Conservation (phyloP, 345 rosid species). For the Ailanthus altissimus region DNA sequence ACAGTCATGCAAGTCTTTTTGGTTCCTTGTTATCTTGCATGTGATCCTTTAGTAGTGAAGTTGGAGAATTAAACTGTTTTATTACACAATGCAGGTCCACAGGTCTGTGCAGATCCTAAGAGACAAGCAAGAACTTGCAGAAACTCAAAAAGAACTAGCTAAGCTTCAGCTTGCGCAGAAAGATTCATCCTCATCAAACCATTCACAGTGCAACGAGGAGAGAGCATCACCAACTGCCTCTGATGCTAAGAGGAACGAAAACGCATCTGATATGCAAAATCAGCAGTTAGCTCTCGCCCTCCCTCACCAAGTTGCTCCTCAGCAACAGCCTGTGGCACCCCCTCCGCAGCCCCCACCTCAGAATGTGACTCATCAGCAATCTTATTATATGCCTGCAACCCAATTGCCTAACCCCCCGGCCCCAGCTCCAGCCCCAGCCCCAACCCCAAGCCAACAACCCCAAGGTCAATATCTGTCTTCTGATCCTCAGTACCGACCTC, state of each 20-base stretch:
- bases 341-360: conserved; percentile 53
- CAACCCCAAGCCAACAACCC: conserved; percentile 41
- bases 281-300: conserved; percentile 92
- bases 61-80: conserved; percentile 5
- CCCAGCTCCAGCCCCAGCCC: conserved; percentile 32
- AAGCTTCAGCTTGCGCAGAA: conserved; percentile 90
- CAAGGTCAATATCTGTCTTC: conserved; percentile 53
- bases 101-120: conserved; percentile 96
- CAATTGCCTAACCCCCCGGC: conserved; percentile 53
- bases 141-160: conserved; percentile 86
- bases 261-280: conserved; percentile 56
- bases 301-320: conserved; percentile 78
- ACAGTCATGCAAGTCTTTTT: not conserved
- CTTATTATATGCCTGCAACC: conserved; percentile 66
- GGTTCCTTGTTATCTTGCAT: not conserved
- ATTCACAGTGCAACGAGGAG: conserved; percentile 75
- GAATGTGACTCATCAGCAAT: conserved; percentile 59
- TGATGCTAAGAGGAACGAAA: conserved; percentile 62
- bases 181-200: conserved; percentile 68
- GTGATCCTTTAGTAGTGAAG: conserved; percentile 5
- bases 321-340: conserved; percentile 54
- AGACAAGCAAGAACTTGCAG: conserved; percentile 98
- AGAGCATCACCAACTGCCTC: conserved; percentile 57
- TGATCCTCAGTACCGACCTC: conserved; percentile 65
- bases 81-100: conserved; percentile 66